phyloP scores from a whole-genome alignment of 768 basidiomycete genomes.

The Porpolomopsis calyptriformis region DNA sequence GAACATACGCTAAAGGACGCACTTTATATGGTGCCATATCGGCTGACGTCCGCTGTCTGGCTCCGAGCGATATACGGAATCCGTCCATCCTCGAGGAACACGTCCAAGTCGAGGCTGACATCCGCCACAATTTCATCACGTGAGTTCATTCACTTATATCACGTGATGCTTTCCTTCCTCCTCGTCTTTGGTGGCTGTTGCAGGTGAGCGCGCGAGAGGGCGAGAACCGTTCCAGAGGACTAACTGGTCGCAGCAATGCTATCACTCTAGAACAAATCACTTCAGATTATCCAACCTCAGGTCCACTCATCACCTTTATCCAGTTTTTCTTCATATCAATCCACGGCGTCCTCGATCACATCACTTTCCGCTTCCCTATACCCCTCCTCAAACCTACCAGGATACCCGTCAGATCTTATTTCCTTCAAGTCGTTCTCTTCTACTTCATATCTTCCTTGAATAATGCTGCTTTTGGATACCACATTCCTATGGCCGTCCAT shows the following conservation, averaged over 20 bases:
- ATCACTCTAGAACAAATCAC: constrained; percentile 69
- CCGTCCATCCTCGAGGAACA: too few relatives aligned
- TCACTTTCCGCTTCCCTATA: constrained; percentile 29
- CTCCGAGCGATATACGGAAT: too few relatives aligned
- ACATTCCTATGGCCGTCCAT: constrained; percentile 85
- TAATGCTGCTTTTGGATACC: constrained; percentile 81
- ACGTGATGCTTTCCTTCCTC: constrained; percentile 56
- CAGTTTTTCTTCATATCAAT: constrained; percentile 76
- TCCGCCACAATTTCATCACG: not conserved
- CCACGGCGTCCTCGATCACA: constrained; percentile 57
- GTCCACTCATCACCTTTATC: constrained; percentile 77
- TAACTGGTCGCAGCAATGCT: constrained; percentile 47
- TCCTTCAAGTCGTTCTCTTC: constrained; percentile 75
- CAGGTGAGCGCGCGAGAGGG: constrained; percentile 29
- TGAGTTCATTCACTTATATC: too few relatives aligned
- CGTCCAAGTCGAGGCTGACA: not conserved
- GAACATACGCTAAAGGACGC: too few relatives aligned
- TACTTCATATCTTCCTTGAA: constrained; percentile 73
- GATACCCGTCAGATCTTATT: constrained; percentile 64
- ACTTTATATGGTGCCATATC: too few relatives aligned
- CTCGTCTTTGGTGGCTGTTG: constrained; percentile 90
- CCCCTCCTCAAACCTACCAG: constrained; percentile 50
- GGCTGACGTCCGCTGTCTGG: too few relatives aligned
- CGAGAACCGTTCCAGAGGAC: not conserved
- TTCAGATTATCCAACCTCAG: constrained; percentile 53